Evolutionary conservation across 805 yeast genomes (phyloP), one percentile per base, ranked within the genome.

Genomic region (Kuraishia hungarica): DNA sequence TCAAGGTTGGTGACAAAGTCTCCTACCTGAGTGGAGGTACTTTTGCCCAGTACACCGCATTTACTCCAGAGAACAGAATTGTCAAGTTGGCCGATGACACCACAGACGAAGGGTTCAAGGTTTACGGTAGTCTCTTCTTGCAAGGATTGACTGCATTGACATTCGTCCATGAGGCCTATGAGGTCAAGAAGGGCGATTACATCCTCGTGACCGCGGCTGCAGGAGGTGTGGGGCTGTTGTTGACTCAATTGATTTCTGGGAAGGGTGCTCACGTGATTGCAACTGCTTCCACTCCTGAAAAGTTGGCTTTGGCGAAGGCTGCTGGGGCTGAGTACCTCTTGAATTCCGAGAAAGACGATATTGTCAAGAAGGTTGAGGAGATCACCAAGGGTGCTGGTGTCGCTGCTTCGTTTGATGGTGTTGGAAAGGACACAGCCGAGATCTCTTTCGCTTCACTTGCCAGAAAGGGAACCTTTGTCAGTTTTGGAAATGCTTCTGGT

Each of bases 181-280:
- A 75, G 1, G 87, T 89, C 47, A 67, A 88, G 61, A 73, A 79
- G 65, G 92, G 83, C 54, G 97, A 93, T 56, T 78, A 70, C 61
- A 79, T 87, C 50, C 75, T 92, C 51, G 84, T 89, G 24, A 89
- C 91, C 73, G 97, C 97, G 2, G 97, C 97, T 7, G 97, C 97
- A 2, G 98, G 97, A 51, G 97, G 97, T 55, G 93, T 89, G 53
- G 98, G 98, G 4, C 77, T 81, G 53, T 61, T 89, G 20, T 72
- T 90, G 54, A 74, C 77, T 52, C 97, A 91, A 67, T 72, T 91
- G 69, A 69, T 86, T 52, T 68, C 75, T 29, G 64, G 70, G 23
- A 75, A 72, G 52, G 96, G 96, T 21, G 97, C 91, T 2, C 84
- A 81, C 59, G 91, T 84, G 51, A 90, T 92, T 70, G 97, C 96